These are phyloP conservation scores for Bondarzewia mesenterica DNA, from an alignment of 1,284 basidiomycete genomes.

Conservation along the genomic window DNA sequence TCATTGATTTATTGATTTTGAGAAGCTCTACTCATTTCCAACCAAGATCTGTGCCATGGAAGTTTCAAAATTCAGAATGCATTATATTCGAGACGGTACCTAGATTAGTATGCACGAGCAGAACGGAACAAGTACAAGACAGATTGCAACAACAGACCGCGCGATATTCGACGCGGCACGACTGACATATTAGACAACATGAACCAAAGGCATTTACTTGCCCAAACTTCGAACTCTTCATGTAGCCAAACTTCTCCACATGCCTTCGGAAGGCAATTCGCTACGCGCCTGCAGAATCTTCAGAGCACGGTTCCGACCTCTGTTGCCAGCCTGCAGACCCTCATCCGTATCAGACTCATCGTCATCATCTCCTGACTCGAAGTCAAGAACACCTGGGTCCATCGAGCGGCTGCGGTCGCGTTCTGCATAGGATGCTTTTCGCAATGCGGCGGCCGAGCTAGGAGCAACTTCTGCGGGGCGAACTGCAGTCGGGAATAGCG, in stretches of 20 bases:
- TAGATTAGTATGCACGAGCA: no score
- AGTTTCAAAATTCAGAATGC: no score
- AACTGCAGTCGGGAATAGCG: no score
- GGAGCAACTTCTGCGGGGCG: neutral
- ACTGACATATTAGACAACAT: no score
- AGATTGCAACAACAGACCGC: no score
- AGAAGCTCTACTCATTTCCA: no score
- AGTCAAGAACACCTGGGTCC: constrained; percentile 64
- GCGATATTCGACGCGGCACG: no score
- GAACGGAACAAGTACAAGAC: no score
- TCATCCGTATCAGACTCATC: constrained; percentile 12
- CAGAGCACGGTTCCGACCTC: constrained; percentile 50
- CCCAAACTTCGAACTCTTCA: constrained; percentile 1
- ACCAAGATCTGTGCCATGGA: no score
- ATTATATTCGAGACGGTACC: no score
- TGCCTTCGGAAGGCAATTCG: constrained; percentile 53
- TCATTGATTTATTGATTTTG: no score
- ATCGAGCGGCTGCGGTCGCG: constrained; percentile 53
- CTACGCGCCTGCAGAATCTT: constrained; percentile 59
- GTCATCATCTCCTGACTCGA: constrained; percentile 37
- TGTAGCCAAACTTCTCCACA: constrained; percentile 69
- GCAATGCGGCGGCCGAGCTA: constrained; percentile 38
- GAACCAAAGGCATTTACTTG: no score
- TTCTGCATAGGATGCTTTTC: constrained; percentile 55
- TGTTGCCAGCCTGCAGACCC: constrained; percentile 18